Base-by-base conservation (phyloP, 768 basidiomycete genomes). In the Russula virescens region DNA sequence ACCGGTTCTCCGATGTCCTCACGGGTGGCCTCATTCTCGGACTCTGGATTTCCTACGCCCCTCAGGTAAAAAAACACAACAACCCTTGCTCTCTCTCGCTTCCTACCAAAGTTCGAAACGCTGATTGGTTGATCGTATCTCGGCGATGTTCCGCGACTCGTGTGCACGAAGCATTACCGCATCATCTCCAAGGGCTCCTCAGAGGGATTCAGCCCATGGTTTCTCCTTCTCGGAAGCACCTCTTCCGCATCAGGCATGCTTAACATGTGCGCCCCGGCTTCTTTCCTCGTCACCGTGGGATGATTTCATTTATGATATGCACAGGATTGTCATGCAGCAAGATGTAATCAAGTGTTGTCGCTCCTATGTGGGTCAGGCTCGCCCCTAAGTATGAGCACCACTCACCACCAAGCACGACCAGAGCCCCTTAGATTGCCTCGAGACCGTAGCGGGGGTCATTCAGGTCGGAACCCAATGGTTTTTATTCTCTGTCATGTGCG, bases 181-280 rank as follows among this genome's bases (percentile, higher is more conserved):
- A 97, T 97, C 67, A 88, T 97, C 69, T 71, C 78, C 54, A 80
- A 84, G 25, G 80, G 83, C 43, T 88, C 93, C 0, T 93, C 89
- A 0, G 87, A 95, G 67, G 97, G 97, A 0, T 85, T 98, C 66
- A 94, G 90, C 64, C 93, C 95, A 19, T 87, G 89, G 82, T 98
- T 91, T 70, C 76, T 98, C 38, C 78, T 98, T 7, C 83, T 98
- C 0, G 97, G 97, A 8, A 87, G 87, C 65, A 91, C 89, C 0
- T 90, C 89, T 18, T 83, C 86, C 14, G 88, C 91, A 3, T 86
- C 91, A 0, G 89, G 82, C 0, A 82, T 94, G 82, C 76, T 95
- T 53, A 97, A 97, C 72, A 85, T 96, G 85, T 90, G 68, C 56
- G 58, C 47, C 16, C 11, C 10, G 83, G 72, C 35, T 52, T 7